Percentiles rank a stretch among this genome's conserved stretches.
phyloP scores from a whole-genome alignment of 441 rosid species.

The Adansonia grandidieri region DNA sequence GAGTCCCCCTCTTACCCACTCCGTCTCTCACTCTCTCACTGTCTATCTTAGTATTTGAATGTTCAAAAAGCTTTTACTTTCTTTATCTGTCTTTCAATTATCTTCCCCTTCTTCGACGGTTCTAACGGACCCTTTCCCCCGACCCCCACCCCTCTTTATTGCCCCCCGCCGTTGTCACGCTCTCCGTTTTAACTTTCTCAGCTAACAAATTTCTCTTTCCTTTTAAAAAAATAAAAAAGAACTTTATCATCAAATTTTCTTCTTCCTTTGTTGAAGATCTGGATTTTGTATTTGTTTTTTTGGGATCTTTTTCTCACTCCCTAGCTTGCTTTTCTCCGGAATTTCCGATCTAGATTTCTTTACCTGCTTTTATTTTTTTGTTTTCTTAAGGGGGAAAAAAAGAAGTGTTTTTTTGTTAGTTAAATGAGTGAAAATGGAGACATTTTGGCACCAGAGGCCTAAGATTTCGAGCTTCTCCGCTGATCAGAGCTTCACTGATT shows the following conservation, averaged over 20 bases:
- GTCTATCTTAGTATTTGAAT: slow-evolving; percentile 47
- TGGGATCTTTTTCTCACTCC: slow-evolving; percentile 34
- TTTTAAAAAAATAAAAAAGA: neutral
- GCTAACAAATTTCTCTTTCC: neutral
- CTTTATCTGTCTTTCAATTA: neutral
- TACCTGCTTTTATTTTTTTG: neutral
- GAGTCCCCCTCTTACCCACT: neutral
- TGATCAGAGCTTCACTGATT: slow-evolving; percentile 38
- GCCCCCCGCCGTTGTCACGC: slow-evolving; percentile 21
- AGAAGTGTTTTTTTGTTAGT: neutral
- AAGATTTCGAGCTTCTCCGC: slow-evolving; percentile 21
- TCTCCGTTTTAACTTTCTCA: neutral
- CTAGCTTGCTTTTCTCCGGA: slow-evolving; percentile 21
- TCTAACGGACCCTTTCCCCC: slow-evolving; percentile 26
- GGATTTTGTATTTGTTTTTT: neutral
- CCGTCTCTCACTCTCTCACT: neutral
- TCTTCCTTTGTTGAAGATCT: neutral
- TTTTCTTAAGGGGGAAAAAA: no score
- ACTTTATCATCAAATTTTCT: neutral
- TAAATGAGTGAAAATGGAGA: slow-evolving; percentile 56
- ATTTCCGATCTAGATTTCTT: slow-evolving; percentile 45
- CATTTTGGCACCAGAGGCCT: slow-evolving; percentile 41
- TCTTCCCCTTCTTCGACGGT: slow-evolving; percentile 22
- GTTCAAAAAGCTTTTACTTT: slow-evolving; percentile 43
- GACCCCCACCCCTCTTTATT: slow-evolving; percentile 7